phyloP scores from a whole-genome alignment of 176 grass and related monocot genomes.

The Rhynchospora pubera region DNA sequence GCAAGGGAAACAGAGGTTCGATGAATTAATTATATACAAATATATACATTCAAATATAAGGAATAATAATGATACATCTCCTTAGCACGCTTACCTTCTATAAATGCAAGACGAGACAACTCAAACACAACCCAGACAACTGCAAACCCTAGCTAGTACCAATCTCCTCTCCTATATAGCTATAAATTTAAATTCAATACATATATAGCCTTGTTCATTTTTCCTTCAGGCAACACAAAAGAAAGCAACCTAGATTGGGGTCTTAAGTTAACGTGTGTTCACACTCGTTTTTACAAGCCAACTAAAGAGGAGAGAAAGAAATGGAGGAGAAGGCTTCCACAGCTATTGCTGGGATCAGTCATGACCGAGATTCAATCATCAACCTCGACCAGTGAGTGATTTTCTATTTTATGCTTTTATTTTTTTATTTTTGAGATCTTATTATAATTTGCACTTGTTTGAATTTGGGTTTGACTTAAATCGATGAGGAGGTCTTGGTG shows the following conservation, averaged over 20 bases:
- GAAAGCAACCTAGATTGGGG: not conserved
- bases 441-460: not conserved
- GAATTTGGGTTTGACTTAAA: constrained; percentile 17
- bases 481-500: constrained; percentile 9
- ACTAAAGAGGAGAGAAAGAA: not conserved
- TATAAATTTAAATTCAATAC: no score
- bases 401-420: not conserved
- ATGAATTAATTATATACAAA: no score
- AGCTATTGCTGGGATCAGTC: constrained; percentile 22
- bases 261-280: not conserved
- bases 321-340: not conserved
- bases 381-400: constrained; percentile 68
- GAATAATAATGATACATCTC: no score
- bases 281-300: not conserved
- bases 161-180: no score
- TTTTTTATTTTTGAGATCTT: not conserved
- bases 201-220: not conserved
- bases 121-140: no score
- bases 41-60: no score
- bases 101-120: no score
- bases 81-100: no score
- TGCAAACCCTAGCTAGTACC: no score
- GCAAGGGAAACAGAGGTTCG: no score
- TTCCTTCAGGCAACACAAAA: not conserved
- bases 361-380: constrained; percentile 28